Conservation (phyloP, 208 protist genomes). For the Leishmania aethiopica region DNA sequence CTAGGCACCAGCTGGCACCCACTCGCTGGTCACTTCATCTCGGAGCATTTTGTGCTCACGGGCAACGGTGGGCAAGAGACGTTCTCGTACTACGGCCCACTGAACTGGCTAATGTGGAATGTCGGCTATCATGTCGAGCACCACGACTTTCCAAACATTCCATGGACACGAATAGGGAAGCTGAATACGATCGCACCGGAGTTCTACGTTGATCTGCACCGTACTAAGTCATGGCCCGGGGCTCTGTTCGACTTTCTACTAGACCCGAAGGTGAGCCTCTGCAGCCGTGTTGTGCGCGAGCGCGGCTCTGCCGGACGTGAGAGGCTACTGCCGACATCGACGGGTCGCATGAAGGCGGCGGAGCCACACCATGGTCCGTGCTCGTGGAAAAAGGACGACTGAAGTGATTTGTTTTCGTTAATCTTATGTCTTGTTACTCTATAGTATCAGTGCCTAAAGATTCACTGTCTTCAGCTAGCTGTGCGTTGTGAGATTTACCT, state of each 20-base stretch:
- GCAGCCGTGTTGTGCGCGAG: constrained; percentile 81
- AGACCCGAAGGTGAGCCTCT: constrained; percentile 64
- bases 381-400: constrained; percentile 38
- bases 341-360: constrained; percentile 40
- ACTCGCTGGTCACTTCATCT: constrained; percentile 90
- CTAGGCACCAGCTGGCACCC: constrained; percentile 91
- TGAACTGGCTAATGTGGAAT: constrained; percentile 94
- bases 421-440: background rate
- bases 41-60: constrained; percentile 93
- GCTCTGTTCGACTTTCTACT: constrained; percentile 87
- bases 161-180: constrained; percentile 85
- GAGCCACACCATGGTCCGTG: constrained; percentile 50
- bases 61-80: constrained; percentile 90
- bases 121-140: constrained; percentile 98
- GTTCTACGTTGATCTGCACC: constrained; percentile 90
- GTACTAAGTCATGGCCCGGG: constrained; percentile 79
- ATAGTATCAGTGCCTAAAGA: background rate
- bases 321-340: constrained; percentile 54
- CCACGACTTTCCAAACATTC: constrained; percentile 97
- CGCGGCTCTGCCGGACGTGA: constrained; percentile 44
- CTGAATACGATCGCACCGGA: constrained; percentile 92
- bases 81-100: constrained; percentile 96
- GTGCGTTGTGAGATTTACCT: background rate
- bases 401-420: background rate
- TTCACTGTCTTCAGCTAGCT: background rate